These are phyloP conservation scores for Candida yuanshanica DNA, from an alignment of 805 yeast species.

Conservation along the genomic window DNA sequence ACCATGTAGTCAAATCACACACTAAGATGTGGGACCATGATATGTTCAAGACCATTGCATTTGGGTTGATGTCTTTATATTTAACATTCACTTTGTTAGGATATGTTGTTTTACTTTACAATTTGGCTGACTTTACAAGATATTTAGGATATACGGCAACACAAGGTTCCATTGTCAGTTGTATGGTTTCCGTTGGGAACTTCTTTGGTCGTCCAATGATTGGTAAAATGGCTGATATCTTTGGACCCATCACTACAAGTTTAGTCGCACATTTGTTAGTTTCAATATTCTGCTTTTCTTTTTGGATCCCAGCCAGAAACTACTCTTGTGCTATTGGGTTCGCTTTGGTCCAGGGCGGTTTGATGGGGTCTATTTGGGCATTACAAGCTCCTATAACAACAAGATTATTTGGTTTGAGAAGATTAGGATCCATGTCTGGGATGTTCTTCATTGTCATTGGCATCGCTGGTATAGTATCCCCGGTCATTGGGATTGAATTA, in stretches of 20 bases:
- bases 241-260: slow-evolving; percentile 45
- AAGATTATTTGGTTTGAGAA: slow-evolving; percentile 45
- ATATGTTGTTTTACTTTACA: slow-evolving; percentile 52
- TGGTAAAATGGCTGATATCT: slow-evolving; percentile 43
- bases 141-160: slow-evolving; percentile 48
- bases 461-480: slow-evolving; percentile 29
- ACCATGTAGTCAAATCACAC: slow-evolving; percentile 26
- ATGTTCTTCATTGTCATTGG: slow-evolving; percentile 24
- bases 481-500: slow-evolving; percentile 50
- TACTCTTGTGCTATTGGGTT: slow-evolving; percentile 48
- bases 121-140: slow-evolving; percentile 50
- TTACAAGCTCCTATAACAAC: slow-evolving; percentile 43
- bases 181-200: slow-evolving; percentile 53
- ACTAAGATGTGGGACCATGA: slow-evolving; percentile 36
- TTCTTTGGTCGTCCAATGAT: slow-evolving; percentile 49
- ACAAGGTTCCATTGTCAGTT: slow-evolving; percentile 52
- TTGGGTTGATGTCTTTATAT: slow-evolving; percentile 37
- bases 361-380: slow-evolving; percentile 61
- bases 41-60: slow-evolving; percentile 34
- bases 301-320: slow-evolving; percentile 53
- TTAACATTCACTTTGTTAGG: slow-evolving; percentile 48
- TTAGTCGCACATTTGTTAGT: slow-evolving; percentile 33
- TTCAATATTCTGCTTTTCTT: slow-evolving; percentile 35
- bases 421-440: slow-evolving; percentile 48
- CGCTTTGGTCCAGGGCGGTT: slow-evolving; percentile 43